These are phyloP conservation scores for Coprinopsis cinerea DNA, from an alignment of 768 basidiomycete species.

Conservation along the genomic window DNA sequence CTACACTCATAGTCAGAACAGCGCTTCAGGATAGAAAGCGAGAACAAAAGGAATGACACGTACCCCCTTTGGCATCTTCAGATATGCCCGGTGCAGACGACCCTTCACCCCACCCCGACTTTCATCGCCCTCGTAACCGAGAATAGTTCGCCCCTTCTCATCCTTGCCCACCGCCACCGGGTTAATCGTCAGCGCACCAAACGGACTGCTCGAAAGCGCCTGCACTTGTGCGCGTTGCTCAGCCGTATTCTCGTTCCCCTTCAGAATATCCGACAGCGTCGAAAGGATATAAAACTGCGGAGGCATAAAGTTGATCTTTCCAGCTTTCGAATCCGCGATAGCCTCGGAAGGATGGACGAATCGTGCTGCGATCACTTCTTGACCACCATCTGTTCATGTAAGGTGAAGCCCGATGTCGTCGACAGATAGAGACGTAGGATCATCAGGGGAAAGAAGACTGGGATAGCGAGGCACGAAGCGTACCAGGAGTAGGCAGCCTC, in stretches of 20 bases:
- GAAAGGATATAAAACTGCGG: conserved; percentile 69
- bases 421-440: not conserved
- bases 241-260: conserved; percentile 32
- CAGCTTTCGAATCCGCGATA: conserved; percentile 43
- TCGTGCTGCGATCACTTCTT: conserved; percentile 64
- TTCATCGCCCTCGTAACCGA: conserved; percentile 72
- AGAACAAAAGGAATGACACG: conserved; percentile 17
- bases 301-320: conserved; percentile 59
- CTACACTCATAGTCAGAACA: conserved; percentile 24
- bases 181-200: conserved; percentile 58
- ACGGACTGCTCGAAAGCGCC: conserved; percentile 44
- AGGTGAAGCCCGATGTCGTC: not conserved
- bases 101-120: conserved; percentile 54
- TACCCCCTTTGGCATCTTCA: conserved; percentile 48
- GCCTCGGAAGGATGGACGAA: conserved; percentile 54
- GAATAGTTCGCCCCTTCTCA: conserved; percentile 37
- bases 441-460: not conserved
- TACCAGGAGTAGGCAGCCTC: conserved; percentile 54
- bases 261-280: conserved; percentile 51
- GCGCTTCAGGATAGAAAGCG: not conserved
- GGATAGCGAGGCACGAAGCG: conserved; percentile 5
- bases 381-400: conserved; percentile 44
- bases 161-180: conserved; percentile 38
- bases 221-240: conserved; percentile 42
- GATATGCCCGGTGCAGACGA: conserved; percentile 50